Percentiles rank a stretch among this genome's conserved stretches.
These are phyloP conservation scores for Ascochyta fabae DNA, from an alignment of 2,329 filamentous ascomycete genomes.

Conservation along the genomic window DNA sequence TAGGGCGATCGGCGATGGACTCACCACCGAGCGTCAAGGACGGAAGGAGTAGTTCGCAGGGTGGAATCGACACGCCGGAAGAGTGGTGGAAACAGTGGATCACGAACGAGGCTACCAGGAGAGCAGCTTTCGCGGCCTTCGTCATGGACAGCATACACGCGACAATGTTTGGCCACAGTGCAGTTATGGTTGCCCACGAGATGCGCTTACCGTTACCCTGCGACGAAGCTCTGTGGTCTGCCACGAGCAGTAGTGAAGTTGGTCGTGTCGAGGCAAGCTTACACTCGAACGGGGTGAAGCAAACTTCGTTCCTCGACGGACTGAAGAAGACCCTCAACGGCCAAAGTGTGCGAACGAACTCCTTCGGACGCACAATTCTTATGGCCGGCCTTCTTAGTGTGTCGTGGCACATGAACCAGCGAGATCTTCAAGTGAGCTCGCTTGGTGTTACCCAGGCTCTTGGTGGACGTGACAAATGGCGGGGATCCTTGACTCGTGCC, in stretches of 20 bases:
- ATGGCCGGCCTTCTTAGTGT: constrained; percentile 95
- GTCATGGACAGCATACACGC: constrained; percentile 95
- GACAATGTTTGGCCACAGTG: constrained; percentile 97
- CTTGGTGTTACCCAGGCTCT: constrained; percentile 80
- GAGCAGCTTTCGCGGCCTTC: constrained; percentile 92
- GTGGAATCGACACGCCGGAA: constrained; percentile 73
- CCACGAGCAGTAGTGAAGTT: constrained; percentile 85
- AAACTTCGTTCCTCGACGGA: constrained; percentile 86
- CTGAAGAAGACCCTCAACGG: constrained; percentile 87
- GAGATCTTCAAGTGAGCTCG: constrained; percentile 89
- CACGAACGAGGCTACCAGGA: constrained; percentile 85
- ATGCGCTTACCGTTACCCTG: constrained; percentile 90
- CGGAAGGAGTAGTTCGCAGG: constrained; percentile 55
- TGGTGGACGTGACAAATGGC: constrained; percentile 90
- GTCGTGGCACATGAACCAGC: constrained; percentile 97
- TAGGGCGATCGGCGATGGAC: constrained; percentile 83
- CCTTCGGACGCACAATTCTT: constrained; percentile 88
- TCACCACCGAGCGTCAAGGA: constrained; percentile 79
- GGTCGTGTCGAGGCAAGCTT: constrained; percentile 81
- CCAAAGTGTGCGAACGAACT: constrained; percentile 87
- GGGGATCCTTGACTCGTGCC: constrained; percentile 79
- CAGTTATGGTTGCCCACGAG: constrained; percentile 96
- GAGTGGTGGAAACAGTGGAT: constrained; percentile 98
- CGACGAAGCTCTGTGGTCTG: constrained; percentile 91
- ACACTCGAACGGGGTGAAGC: constrained; percentile 80